Conservation (phyloP, 2,329 filamentous ascomycete species). For the Neurospora sp. region DNA sequence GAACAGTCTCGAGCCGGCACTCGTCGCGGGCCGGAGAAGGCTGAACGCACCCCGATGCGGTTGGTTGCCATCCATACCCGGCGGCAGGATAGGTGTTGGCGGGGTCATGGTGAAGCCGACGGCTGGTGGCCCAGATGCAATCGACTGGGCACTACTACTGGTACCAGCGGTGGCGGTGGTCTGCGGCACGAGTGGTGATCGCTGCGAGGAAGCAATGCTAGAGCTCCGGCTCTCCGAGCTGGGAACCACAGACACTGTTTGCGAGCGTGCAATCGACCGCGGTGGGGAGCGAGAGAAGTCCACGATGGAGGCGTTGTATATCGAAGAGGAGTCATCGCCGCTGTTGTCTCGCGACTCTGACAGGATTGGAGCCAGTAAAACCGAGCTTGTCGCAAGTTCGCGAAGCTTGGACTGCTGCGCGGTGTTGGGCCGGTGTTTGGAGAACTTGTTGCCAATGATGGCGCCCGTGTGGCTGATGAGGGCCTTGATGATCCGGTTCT, state of each 20-base stretch:
- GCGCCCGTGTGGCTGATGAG: slow-evolving; percentile 92
- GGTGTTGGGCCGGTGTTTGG: slow-evolving; percentile 72
- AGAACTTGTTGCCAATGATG: slow-evolving; percentile 96
- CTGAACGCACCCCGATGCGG: slow-evolving; percentile 6
- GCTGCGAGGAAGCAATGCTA: slow-evolving; percentile 40
- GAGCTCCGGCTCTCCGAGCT: slow-evolving; percentile 42
- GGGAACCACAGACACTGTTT: slow-evolving; percentile 36
- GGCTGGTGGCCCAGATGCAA: not conserved
- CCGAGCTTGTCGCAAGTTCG: slow-evolving; percentile 72
- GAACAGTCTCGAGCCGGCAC: slow-evolving; percentile 16
- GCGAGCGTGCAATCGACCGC: slow-evolving; percentile 39
- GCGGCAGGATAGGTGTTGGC: slow-evolving; percentile 15
- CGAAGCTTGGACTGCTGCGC: slow-evolving; percentile 71
- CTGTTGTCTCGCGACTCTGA: slow-evolving; percentile 33
- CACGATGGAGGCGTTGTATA: slow-evolving; percentile 42
- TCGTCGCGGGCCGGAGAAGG: slow-evolving; percentile 15
- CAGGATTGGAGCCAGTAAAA: slow-evolving; percentile 40
- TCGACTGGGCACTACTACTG: not conserved
- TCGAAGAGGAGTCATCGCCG: slow-evolving; percentile 47
- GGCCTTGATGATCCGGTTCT: slow-evolving; percentile 89
- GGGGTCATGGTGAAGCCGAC: slow-evolving; percentile 22
- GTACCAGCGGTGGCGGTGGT: not conserved
- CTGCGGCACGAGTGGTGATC: slow-evolving; percentile 22
- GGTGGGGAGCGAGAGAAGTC: slow-evolving; percentile 52
- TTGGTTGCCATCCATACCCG: slow-evolving; percentile 11